A percentile compares a stretch with the other conserved stretches of the same genome.
These are phyloP conservation scores for Vigna mungo DNA, from an alignment of 306 rosid species.

Conservation along the genomic window DNA sequence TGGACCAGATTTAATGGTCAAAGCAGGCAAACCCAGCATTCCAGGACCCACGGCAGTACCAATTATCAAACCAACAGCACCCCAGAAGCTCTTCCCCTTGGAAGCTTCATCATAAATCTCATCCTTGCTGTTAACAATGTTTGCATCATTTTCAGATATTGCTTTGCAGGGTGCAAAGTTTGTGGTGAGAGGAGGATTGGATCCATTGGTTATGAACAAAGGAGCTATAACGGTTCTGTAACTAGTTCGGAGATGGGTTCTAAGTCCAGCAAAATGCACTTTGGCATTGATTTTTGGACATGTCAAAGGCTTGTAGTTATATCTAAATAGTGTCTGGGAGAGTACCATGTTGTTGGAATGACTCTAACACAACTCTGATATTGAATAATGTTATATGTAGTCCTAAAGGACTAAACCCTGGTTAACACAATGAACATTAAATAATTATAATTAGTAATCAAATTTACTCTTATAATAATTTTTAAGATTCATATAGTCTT, in stretches of 20 bases:
- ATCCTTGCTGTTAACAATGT: neutral
- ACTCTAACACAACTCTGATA: neutral
- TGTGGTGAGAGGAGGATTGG: constrained; percentile 12
- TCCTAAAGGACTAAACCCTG: neutral
- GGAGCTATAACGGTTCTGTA: neutral
- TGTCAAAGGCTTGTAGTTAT: neutral
- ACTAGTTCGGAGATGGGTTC: neutral
- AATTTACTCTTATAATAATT: neutral
- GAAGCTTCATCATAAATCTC: neutral
- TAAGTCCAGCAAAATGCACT: neutral
- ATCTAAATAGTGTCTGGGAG: constrained; percentile 14
- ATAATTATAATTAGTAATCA: neutral
- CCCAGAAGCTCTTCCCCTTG: constrained; percentile 59
- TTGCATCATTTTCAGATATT: neutral
- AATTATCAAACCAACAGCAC: constrained; percentile 63
- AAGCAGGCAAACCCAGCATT: constrained; percentile 59
- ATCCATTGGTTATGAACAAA: neutral
- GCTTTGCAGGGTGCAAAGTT: constrained; percentile 4
- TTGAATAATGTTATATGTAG: neutral
- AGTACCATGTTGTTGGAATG: constrained; percentile 11
- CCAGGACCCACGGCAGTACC: constrained; percentile 69
- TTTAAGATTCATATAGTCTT: neutral
- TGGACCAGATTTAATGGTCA: constrained; percentile 59
- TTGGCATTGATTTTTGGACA: constrained; percentile 8
- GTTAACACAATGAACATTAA: neutral